Evolutionary conservation across 345 rosid genomes (phyloP), one percentile per base, ranked within the genome.

Genomic region (Boechera stricta): DNA sequence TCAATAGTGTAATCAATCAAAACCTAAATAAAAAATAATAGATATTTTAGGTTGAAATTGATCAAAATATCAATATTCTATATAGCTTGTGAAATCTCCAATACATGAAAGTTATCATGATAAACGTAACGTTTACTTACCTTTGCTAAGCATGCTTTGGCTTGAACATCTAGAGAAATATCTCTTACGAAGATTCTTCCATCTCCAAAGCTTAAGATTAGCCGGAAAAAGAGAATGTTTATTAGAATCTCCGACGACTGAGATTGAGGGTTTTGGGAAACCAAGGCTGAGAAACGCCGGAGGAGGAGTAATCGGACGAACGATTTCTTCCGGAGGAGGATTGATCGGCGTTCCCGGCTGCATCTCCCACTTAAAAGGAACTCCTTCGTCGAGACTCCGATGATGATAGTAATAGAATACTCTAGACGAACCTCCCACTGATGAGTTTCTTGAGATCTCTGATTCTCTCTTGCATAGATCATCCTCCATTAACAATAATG

Each of bases 341-440:
- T 78, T 35, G 38, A 82, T 87, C 11, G 91, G 82, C 4, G 63
- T 86, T 53, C 93, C 93, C 1, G 91, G 96, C 18, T 81, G 84
- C 85, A 65, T 82, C 76, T 90, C 96, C 96, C 93, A 90, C 5
- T 81, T 45, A 41, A 88, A 90, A 3, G 96, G 96, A 28, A 90
- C 85, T 7, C 85, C 82, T 10, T 76, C 84, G 0, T 85, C 62
- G 26, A 26, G 26, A 52, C 63, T 62, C 47, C 55, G 45, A 51
- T 72, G 52, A 36, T 71, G 64, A 24, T 71, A 66, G 56, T 77
- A 81, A 63, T 74, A 85, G 31, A 80, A 66, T 2, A 72, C 21
- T 29, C 81, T 80, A 0, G 93, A 75, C 33, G 89, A 84, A 26
- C 51, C 26, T 6, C 84, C 88, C 8, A 70, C 51, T 1, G 84